Conservation (phyloP, 768 basidiomycete genomes). For the Trametes maxima region DNA sequence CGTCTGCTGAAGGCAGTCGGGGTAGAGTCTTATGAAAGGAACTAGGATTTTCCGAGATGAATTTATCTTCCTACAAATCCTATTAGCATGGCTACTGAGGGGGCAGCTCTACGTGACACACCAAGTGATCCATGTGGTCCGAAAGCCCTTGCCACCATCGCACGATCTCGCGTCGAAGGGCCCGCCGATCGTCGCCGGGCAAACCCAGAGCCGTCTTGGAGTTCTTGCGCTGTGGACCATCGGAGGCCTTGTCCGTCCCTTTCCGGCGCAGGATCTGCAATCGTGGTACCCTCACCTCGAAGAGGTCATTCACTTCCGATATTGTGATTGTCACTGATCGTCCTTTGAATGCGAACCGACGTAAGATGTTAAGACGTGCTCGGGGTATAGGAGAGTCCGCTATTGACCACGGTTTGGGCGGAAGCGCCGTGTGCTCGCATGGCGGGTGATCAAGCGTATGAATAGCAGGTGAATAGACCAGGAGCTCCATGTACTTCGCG, state of each 20-base stretch:
- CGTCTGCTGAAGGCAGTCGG: slow-evolving; percentile 59
- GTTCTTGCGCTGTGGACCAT: slow-evolving; percentile 15
- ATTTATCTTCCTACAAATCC: slow-evolving; percentile 46
- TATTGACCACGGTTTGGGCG: slow-evolving; percentile 23
- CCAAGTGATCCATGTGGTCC: slow-evolving; percentile 62
- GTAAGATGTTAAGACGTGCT: slow-evolving; percentile 40
- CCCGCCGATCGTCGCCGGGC: slow-evolving; percentile 44
- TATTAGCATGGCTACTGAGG: background rate
- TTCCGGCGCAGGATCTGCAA: slow-evolving; percentile 52
- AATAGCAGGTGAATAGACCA: slow-evolving; percentile 30
- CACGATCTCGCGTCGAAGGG: slow-evolving; percentile 61
- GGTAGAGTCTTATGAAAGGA: slow-evolving; percentile 53
- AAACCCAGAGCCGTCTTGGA: background rate
- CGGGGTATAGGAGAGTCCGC: slow-evolving; percentile 31
- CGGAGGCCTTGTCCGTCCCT: slow-evolving; percentile 16
- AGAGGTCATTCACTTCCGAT: slow-evolving; percentile 54
- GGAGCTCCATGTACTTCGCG: slow-evolving; percentile 33
- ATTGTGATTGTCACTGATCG: slow-evolving; percentile 48
- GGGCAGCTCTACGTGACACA: slow-evolving; percentile 34
- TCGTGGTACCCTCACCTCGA: slow-evolving; percentile 61
- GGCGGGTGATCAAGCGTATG: slow-evolving; percentile 20
- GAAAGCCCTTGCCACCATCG: slow-evolving; percentile 68
- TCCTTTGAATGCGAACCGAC: slow-evolving; percentile 43
- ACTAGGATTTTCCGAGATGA: slow-evolving; percentile 26
- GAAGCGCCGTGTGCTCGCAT: slow-evolving; percentile 30